Percentiles rank a stretch among this genome's conserved stretches.
phyloP scores from a whole-genome alignment of 495 filamentous ascomycete species.

The Neurospora sublineolata region DNA sequence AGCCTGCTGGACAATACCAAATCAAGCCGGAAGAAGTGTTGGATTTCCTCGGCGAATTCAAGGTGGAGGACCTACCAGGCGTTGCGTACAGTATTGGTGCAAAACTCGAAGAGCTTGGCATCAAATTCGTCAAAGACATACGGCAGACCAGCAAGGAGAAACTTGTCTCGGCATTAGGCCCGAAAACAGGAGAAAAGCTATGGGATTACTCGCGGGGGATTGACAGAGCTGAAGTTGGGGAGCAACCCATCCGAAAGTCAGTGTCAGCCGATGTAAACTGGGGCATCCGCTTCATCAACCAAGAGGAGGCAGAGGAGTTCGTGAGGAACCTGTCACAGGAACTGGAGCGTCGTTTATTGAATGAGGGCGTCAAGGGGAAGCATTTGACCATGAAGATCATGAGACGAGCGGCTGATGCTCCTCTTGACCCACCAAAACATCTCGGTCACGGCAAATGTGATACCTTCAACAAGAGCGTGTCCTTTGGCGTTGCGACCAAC shows the following conservation, averaged over 20 bases:
- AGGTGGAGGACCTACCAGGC: slow-evolving; percentile 72
- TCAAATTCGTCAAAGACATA: slow-evolving; percentile 72
- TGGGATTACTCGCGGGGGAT: slow-evolving; percentile 88
- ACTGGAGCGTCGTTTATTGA: slow-evolving; percentile 63
- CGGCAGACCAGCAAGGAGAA: slow-evolving; percentile 63
- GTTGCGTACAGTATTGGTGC: slow-evolving; percentile 76
- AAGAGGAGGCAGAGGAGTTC: slow-evolving; percentile 85
- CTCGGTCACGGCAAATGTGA: slow-evolving; percentile 94
- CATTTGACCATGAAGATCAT: slow-evolving; percentile 90
- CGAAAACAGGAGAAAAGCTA: slow-evolving; percentile 84
- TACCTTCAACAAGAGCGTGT: slow-evolving; percentile 73
- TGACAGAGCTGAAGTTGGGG: slow-evolving; percentile 76
- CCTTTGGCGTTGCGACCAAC: slow-evolving; percentile 75
- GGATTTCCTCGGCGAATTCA: slow-evolving; percentile 61
- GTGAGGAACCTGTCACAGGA: slow-evolving; percentile 72
- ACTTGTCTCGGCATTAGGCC: slow-evolving; percentile 60
- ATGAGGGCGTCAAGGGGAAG: slow-evolving; percentile 73
- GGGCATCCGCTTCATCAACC: slow-evolving; percentile 88
- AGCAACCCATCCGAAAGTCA: slow-evolving; percentile 68
- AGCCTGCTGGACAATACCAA: slow-evolving; percentile 87
- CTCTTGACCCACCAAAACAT: slow-evolving; percentile 86
- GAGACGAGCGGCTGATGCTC: slow-evolving; percentile 73
- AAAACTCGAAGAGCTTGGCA: slow-evolving; percentile 77
- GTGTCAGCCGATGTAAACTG: slow-evolving; percentile 96
- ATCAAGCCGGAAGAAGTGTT: slow-evolving; percentile 68